phyloP scores from a whole-genome alignment of 108 stramenopile species.

The Cyclotella kingstonii region DNA sequence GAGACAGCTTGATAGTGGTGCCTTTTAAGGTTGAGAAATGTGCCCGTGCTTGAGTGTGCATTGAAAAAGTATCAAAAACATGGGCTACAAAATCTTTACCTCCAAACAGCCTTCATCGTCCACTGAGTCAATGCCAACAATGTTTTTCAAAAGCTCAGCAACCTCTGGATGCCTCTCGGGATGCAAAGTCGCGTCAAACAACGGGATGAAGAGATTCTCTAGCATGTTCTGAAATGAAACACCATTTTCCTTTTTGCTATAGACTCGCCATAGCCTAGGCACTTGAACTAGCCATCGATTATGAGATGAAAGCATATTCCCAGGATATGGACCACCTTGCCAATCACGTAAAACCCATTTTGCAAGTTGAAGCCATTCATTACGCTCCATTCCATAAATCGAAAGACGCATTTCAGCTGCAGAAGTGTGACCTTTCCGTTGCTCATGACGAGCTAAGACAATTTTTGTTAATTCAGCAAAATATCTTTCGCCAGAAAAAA shows the following conservation, averaged over 20 bases:
- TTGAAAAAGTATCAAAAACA: background rate
- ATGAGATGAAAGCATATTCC: conserved; percentile 88
- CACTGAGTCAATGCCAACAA: conserved; percentile 98
- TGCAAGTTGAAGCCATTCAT: conserved; percentile 92
- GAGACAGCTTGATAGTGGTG: conserved; percentile 48
- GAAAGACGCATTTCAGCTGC: conserved; percentile 93
- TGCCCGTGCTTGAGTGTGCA: too few species aligned
- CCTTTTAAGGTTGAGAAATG: conserved; percentile 21
- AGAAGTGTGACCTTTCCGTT: conserved; percentile 88
- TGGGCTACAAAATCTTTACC: conserved; percentile 21
- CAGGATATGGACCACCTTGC: conserved; percentile 62
- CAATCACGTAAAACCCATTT: conserved; percentile 82
- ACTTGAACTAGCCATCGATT: conserved; percentile 99
- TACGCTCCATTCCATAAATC: conserved; percentile 94
- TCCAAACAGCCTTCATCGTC: conserved; percentile 96
- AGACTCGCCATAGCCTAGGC: conserved; percentile 95
- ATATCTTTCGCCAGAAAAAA: conserved; percentile 52
- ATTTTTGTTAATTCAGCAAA: conserved; percentile 95
- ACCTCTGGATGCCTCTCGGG: conserved; percentile 93
- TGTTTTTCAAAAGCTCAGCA: conserved; percentile 89
- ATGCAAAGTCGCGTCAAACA: conserved; percentile 95
- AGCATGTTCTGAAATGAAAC: conserved; percentile 91
- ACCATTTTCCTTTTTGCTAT: conserved; percentile 63
- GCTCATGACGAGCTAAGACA: conserved; percentile 85
- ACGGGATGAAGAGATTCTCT: conserved; percentile 94